Percentiles rank a stretch among this genome's conserved stretches.
These are phyloP conservation scores for Colletotrichum lindemuthianum DNA, from an alignment of 2,329 filamentous ascomycete species.

Conservation along the genomic window DNA sequence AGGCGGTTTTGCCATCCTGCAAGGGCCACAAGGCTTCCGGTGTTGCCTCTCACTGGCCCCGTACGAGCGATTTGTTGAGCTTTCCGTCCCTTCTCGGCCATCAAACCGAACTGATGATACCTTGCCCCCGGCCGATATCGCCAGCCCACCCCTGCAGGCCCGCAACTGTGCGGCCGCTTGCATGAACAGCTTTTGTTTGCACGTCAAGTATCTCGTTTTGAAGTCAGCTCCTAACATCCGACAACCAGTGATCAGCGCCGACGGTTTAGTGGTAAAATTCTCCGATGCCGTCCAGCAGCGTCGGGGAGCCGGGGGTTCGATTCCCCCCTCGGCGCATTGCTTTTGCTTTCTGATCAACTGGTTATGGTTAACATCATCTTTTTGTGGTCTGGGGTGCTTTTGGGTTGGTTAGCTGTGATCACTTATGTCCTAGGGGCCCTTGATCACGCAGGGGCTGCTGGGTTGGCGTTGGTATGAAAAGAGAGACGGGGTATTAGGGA, in stretches of 20 bases:
- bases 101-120: background rate
- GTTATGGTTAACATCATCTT: no score
- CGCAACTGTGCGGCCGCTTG: background rate
- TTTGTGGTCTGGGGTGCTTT: no score
- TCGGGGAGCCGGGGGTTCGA: slow-evolving; percentile 10
- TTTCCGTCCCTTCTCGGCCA: background rate
- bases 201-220: background rate
- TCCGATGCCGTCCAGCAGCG: slow-evolving; percentile 5
- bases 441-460: no score
- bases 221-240: background rate
- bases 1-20: background rate
- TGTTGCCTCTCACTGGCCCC: background rate
- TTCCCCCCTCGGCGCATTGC: slow-evolving; percentile 4
- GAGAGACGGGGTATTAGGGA: no score
- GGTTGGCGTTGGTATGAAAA: no score
- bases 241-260: background rate
- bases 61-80: background rate
- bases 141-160: background rate
- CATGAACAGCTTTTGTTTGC: background rate
- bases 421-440: no score
- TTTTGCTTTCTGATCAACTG: no score
- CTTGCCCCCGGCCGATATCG: slow-evolving; percentile 4
- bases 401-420: no score
- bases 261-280: slow-evolving; percentile 11
- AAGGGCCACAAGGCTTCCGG: background rate